Percentiles rank a stretch among this genome's conserved stretches.
These are phyloP conservation scores for Scheffersomyces illinoinensis DNA, from an alignment of 1,139 yeast species.

Conservation along the genomic window DNA sequence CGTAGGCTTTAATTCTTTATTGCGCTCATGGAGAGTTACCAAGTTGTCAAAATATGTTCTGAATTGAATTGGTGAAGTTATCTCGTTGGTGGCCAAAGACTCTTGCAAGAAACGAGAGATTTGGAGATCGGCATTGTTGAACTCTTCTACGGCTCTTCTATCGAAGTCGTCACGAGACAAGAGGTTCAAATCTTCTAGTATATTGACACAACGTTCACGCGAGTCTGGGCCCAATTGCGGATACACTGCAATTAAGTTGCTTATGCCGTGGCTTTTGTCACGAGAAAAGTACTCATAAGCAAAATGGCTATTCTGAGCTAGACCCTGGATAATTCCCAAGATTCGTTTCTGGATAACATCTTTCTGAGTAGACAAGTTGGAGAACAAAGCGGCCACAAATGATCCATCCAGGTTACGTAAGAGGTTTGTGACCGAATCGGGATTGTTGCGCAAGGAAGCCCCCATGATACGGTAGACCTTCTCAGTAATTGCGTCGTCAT, in stretches of 20 bases:
- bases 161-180: conserved; percentile 17
- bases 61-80: conserved; percentile 37
- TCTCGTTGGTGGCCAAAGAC: conserved; percentile 20
- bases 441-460: conserved; percentile 69
- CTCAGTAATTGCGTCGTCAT: conserved; percentile 34
- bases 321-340: conserved; percentile 49
- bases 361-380: conserved; percentile 9
- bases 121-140: conserved; percentile 20
- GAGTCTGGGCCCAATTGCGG: conserved; percentile 30
- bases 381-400: conserved; percentile 14
- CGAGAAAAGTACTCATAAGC: conserved; percentile 25
- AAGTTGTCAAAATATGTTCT: conserved; percentile 45
- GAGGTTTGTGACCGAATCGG: conserved; percentile 52
- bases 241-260: conserved; percentile 26
- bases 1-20: conserved; percentile 25
- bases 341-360: conserved; percentile 46
- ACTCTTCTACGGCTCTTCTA: conserved; percentile 25
- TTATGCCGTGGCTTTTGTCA: conserved; percentile 19
- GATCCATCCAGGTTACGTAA: conserved; percentile 11
- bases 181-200: conserved; percentile 40
- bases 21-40: conserved; percentile 33
- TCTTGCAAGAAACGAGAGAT: conserved; percentile 34
- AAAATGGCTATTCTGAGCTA: conserved; percentile 34
- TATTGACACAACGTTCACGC: conserved; percentile 35
- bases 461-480: conserved; percentile 52